Evolutionary conservation across 2,329 filamentous ascomycete genomes (phyloP), one percentile per base, ranked within the genome.

Genomic region (Hypoxylon sp.): DNA sequence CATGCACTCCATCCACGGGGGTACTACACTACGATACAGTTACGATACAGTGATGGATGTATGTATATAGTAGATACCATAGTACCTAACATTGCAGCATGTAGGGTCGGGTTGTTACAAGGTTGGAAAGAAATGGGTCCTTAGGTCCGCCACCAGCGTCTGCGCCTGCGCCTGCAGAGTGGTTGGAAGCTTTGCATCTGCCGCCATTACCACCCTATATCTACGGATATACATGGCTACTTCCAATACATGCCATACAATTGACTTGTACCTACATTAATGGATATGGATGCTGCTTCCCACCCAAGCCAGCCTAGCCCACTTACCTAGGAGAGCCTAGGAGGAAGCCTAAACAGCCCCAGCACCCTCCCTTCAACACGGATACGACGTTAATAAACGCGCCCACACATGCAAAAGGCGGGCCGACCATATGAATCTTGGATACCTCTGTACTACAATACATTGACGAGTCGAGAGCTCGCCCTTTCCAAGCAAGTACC

Each of bases 321-420:
- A 67, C 59, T 59, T 67, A 69, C 59, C 62, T 58, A 69, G 67
- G 50, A 69, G 26, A 64, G 67, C 59, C 54, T 64, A 64, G 57
- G 47, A 59, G 54, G 54, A 61, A 63, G 61, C 61, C 65, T 66
- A 68, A 58, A 66, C 29, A 44, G 42, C 52, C 37, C 57, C 59
- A 37, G 42, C 53, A 42, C 52, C 54, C 55, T 55, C 54, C 55
- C 58, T 22, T 54, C 37, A 42, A 31, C 19, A 55, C 58, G 50
- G 50, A 68, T 71, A 47, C 58, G 53, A 71, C 68, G 29, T 71
- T 55, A 66, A 69, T 69, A 66, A 69, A 69, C 67, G 67, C 67
- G 63, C 59, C 59, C 51, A 58, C 63, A 55, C 63, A 48, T 55
- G 58, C 47, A 67, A 67, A 65, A 63, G 61, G 60, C 67, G 64